Evolutionary conservation across 2,329 filamentous ascomycete species (phyloP), one percentile per base, ranked within the genome.

Genomic region (Cercospora nicotianae): DNA sequence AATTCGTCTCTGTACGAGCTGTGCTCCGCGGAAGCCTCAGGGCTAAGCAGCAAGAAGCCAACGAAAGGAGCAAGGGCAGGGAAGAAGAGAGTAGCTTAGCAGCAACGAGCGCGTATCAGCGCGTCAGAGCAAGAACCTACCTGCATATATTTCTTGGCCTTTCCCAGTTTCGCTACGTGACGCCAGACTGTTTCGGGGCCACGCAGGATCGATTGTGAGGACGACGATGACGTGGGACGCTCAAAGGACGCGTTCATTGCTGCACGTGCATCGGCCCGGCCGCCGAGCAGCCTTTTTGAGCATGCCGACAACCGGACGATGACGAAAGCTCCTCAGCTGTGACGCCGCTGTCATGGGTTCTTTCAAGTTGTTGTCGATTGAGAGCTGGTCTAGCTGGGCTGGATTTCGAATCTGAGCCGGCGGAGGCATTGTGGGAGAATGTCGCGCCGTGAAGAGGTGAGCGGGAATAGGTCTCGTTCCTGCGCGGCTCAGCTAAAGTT

Each of bases 181-280:
- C 55, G 55, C 55, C 55, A 59, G 55, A 36, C 55, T 59, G 55
- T 36, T 61, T 61, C 33, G 59, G 33, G 59, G 18, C 39, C 9
- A 18, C 31, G 33, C 39, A 42, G 39, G 59, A 61, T 61, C 18
- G 33, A 36, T 10, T 23, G 33, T 28, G 36, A 42, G 33, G 33
- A 36, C 31, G 31, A 31, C 28, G 26, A 59, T 36, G 55, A 33
- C 55, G 55, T 59, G 55, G 10, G 30, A 36, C 55, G 28, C 8
- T 31, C 55, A 59, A 16, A 20, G 12, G 30, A 33, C 31, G 28
- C 55, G 59, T 36, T 60, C 31, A 57, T 61, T 45, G 59, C 59
- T 13, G 59, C 59, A n/a, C 55, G 31, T 20, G 28, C 31, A 18
- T 36, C 55, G 55, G 55, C 55, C 55, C 55, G 55, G 7, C 9